Evolutionary conservation across 139 green algal species (phyloP).

Genomic region (Chlamydomonas schloesseri): DNA sequence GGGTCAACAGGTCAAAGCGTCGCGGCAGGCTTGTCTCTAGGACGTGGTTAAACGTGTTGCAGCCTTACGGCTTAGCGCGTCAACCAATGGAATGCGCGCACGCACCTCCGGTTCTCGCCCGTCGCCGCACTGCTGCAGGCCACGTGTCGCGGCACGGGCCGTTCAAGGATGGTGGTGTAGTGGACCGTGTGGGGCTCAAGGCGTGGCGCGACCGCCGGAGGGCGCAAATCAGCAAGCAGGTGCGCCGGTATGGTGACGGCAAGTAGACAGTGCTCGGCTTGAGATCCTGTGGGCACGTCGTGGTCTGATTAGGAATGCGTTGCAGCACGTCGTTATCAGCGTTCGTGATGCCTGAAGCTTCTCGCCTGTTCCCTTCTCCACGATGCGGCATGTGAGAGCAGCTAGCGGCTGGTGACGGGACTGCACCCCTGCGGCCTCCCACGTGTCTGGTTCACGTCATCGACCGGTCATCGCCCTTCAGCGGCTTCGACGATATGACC

Average conservation of each 20-base stretch:
- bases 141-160: slow-evolving; percentile 51
- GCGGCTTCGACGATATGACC: slow-evolving; percentile 76
- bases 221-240: slow-evolving; percentile 21
- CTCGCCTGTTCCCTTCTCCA: no score
- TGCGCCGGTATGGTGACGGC: no score
- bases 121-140: slow-evolving; percentile 1
- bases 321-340: no score
- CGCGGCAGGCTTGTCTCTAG: no score
- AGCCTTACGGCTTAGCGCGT: no score
- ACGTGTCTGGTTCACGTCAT: slow-evolving; percentile 90
- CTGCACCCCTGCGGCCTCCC: slow-evolving; percentile 20
- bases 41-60: no score
- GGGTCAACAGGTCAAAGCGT: no score
- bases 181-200: slow-evolving; percentile 81
- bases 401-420: neutral
- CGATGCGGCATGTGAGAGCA: no score
- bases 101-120: no score
- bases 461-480: slow-evolving; percentile 80
- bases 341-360: no score
- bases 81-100: no score
- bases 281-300: neutral
- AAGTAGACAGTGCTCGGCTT: neutral
- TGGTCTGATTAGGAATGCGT: no score
- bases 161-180: slow-evolving; percentile 87
- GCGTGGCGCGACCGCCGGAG: slow-evolving; percentile 73